Conservation (phyloP, 345 rosid genomes). For the Nephelium lappaceum region DNA sequence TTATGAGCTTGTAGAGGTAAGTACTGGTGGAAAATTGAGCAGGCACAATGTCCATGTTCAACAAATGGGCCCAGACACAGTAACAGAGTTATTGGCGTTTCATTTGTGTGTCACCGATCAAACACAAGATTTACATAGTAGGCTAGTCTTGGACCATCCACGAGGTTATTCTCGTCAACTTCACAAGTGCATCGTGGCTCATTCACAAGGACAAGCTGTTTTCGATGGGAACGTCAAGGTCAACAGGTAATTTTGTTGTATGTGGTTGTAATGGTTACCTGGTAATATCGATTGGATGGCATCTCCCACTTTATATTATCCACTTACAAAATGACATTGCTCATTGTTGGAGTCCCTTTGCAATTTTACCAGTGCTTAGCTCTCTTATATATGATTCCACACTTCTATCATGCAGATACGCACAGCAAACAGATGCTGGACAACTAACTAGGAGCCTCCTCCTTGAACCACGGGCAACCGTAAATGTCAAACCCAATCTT, state of each 20-base stretch:
- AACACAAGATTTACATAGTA: slow-evolving; percentile 90
- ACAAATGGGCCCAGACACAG: slow-evolving; percentile 83
- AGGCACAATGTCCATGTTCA: slow-evolving; percentile 92
- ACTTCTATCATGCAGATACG: slow-evolving; percentile 49
- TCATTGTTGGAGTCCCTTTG: neutral
- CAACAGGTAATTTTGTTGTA: slow-evolving; percentile 57
- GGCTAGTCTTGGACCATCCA: slow-evolving; percentile 86
- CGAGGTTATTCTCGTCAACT: slow-evolving; percentile 77
- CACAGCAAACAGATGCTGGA: slow-evolving; percentile 93
- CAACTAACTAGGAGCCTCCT: slow-evolving; percentile 86
- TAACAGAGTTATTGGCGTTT: slow-evolving; percentile 78
- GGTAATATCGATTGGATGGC: neutral
- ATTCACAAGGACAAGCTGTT: slow-evolving; percentile 88
- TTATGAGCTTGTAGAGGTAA: slow-evolving; percentile 86
- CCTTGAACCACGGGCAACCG: slow-evolving; percentile 85
- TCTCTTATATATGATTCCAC: neutral
- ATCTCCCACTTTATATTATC: neutral
- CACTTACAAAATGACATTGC: neutral
- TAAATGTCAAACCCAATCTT: slow-evolving; percentile 89
- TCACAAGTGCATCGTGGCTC: slow-evolving; percentile 94
- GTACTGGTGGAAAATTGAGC: slow-evolving; percentile 90
- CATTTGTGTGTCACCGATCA: slow-evolving; percentile 74
- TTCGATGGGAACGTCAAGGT: slow-evolving; percentile 90
- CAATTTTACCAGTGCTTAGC: neutral
- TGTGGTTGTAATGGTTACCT: neutral